Evolutionary conservation across 306 rosid species (phyloP), one percentile per base, ranked within the genome.

Genomic region (Carpinus fangiana): DNA sequence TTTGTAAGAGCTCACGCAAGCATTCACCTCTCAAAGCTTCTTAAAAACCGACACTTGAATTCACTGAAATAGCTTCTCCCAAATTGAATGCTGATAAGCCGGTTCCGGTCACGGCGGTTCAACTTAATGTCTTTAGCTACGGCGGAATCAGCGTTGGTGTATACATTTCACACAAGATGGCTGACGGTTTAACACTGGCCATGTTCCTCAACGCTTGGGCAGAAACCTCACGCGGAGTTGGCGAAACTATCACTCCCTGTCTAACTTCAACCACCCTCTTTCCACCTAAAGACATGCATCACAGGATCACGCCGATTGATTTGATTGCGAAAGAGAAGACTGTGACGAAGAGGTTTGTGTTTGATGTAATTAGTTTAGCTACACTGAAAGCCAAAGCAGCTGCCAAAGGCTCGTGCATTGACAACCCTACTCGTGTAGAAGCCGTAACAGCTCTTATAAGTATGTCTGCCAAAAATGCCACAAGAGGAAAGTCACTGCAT

Each of bases 401-500:
- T 4, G 73, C n/a, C 48, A 18, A 6, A 4, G 38, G 9, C 8
- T 2, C 2, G 75, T 4, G 56, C 43, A 12, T 28, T 69, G 21
- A 0, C 26, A 20, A 34, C 31, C 73, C 81, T 13, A 18, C 81
- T 13, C 50, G 76, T 9, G 80, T 81, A 21, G 83, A 81, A 46
- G 80, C 61, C 13, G 62, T 76, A 71, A 62, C 81, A 20, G 73
- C 81, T 67, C 74, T 76, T 9, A 36, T 76, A 59, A 67, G 79
- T 34, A 79, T 57, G 45, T 28, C 72, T 13, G 68, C 56, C 70
- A 31, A 47, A 71, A 34, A 74, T 14, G 70, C 80, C 0, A 60
- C 45, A n/a, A 47, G 17, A 5, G 28, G 46, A 28, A 55, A 38
- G n/a, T 13, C 20, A 17, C 51, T 17, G 21, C 12, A 18, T 34